These are phyloP conservation scores for Nemania abortiva DNA, from an alignment of 2,329 filamentous ascomycete genomes.

Conservation along the genomic window DNA sequence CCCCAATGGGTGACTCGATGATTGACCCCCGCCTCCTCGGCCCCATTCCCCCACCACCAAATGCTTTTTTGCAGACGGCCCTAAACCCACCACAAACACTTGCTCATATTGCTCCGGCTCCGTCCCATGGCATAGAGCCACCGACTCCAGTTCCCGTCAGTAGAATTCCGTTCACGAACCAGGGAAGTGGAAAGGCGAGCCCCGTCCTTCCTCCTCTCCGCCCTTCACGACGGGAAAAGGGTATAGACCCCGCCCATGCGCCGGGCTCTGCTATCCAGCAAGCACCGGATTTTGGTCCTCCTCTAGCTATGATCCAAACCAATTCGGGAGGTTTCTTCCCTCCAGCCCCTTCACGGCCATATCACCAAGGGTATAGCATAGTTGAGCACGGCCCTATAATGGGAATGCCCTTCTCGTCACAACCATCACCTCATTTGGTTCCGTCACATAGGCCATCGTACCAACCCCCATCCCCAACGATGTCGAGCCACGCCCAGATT, in stretches of 20 bases:
- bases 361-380: conserved; percentile 53
- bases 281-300: conserved; percentile 47
- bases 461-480: conserved; percentile 46
- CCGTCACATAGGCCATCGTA: conserved; percentile 36
- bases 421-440: conserved; percentile 35
- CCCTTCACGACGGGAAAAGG: conserved; percentile 47
- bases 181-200: conserved; percentile 48
- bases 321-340: conserved; percentile 55
- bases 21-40: conserved; percentile 49
- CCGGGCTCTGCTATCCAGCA: conserved; percentile 40
- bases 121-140: conserved; percentile 42
- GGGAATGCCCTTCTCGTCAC: conserved; percentile 43
- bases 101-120: conserved; percentile 49
- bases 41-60: conserved; percentile 41
- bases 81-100: conserved; percentile 51
- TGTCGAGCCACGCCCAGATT: conserved; percentile 44
- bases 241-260: conserved; percentile 42
- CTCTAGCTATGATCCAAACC: conserved; percentile 48
- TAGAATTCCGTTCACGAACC: conserved; percentile 53
- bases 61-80: conserved; percentile 55
- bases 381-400: conserved; percentile 49
- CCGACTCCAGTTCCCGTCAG: conserved; percentile 34
- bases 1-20: conserved; percentile 42
- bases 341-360: conserved; percentile 52
- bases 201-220: conserved; percentile 55